Percentiles rank a stretch among this genome's conserved stretches.
These are phyloP conservation scores for Plasmopara halstedii DNA, from an alignment of 352 stramenopile species.

Conservation along the genomic window DNA sequence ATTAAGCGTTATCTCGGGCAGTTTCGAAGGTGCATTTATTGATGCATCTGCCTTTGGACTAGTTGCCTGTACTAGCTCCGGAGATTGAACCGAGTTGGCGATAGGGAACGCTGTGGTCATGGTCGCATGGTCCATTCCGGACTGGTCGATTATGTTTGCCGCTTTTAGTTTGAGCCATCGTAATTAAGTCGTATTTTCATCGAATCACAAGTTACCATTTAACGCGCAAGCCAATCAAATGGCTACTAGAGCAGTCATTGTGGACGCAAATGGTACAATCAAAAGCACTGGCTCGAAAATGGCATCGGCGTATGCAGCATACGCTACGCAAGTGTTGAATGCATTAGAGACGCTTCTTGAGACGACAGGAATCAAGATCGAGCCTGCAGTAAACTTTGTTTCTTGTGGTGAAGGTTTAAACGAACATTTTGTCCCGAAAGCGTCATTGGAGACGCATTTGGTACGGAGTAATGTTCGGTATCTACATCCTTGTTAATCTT, in stretches of 20 bases:
- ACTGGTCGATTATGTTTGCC: conserved; percentile 23
- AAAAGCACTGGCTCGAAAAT: conserved; percentile 28
- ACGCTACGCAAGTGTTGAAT: conserved; percentile 17
- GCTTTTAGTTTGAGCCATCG: conserved; percentile 6
- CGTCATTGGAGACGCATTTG: conserved; percentile 32
- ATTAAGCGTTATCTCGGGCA: conserved; percentile 2
- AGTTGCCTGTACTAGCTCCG: conserved; percentile 3
- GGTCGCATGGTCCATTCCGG: conserved; percentile 4
- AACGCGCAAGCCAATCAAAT: conserved; percentile 4
- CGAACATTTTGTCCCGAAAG: conserved; percentile 34
- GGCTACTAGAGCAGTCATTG: conserved; percentile 4
- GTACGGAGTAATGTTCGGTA: no score
- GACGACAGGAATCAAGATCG: conserved; percentile 24
- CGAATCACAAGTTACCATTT: conserved; percentile 6
- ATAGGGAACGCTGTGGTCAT: not conserved
- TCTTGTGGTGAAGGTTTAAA: conserved; percentile 14
- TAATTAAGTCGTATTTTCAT: conserved; percentile 1
- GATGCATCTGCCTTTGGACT: conserved; percentile 10
- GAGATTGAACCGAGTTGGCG: no score
- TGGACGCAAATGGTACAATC: conserved; percentile 28
- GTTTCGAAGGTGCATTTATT: conserved; percentile 3
- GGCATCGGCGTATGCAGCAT: conserved; percentile 16
- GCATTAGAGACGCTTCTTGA: conserved; percentile 28
- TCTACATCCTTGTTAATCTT: no score
- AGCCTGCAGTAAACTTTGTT: conserved; percentile 28